Percentiles rank a stretch among this genome's conserved stretches.
These are phyloP conservation scores for Friedmanniomyces simplex DNA, from an alignment of 495 filamentous ascomycete genomes.

Conservation along the genomic window DNA sequence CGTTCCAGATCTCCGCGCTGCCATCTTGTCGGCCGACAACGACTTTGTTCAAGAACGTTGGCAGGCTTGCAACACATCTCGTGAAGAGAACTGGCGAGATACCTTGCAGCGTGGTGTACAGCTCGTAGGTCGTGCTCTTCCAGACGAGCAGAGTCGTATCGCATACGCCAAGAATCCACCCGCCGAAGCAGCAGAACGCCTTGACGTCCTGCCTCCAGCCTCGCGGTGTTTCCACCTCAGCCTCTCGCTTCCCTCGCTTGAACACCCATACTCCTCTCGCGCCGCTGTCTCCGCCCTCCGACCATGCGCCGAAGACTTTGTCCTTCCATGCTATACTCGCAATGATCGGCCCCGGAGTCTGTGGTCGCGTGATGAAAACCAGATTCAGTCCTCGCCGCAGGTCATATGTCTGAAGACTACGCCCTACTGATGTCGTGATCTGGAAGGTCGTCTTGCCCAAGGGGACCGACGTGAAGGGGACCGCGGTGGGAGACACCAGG, in stretches of 20 bases:
- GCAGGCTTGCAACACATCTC: slow-evolving; percentile 67
- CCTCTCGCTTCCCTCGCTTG: slow-evolving; percentile 81
- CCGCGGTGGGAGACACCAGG: slow-evolving; percentile 76
- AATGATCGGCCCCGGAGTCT: slow-evolving; percentile 76
- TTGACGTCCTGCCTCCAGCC: slow-evolving; percentile 57
- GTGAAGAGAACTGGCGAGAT: slow-evolving; percentile 37
- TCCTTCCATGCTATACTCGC: slow-evolving; percentile 84
- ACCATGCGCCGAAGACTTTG: slow-evolving; percentile 77
- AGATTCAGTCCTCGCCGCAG: slow-evolving; percentile 78
- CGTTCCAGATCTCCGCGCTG: slow-evolving; percentile 93
- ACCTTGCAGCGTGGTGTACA: slow-evolving; percentile 68
- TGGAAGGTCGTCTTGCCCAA: slow-evolving; percentile 92
- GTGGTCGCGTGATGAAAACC: slow-evolving; percentile 81
- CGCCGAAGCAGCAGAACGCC: slow-evolving; percentile 72
- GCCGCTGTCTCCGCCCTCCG: slow-evolving; percentile 40
- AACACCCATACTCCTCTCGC: slow-evolving; percentile 79
- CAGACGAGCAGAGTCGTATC: slow-evolving; percentile 71
- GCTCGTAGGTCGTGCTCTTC: slow-evolving; percentile 72
- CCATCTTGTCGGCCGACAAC: slow-evolving; percentile 79
- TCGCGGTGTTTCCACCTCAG: slow-evolving; percentile 54
- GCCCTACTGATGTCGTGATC: slow-evolving; percentile 87
- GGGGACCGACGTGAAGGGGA: slow-evolving; percentile 80
- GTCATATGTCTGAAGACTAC: slow-evolving; percentile 89
- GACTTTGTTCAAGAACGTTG: slow-evolving; percentile 91
- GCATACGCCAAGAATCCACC: slow-evolving; percentile 81